A percentile compares a stretch with the other conserved stretches of the same genome.
Conservation (phyloP, 805 yeast species). For the Candida silvicultrix region DNA sequence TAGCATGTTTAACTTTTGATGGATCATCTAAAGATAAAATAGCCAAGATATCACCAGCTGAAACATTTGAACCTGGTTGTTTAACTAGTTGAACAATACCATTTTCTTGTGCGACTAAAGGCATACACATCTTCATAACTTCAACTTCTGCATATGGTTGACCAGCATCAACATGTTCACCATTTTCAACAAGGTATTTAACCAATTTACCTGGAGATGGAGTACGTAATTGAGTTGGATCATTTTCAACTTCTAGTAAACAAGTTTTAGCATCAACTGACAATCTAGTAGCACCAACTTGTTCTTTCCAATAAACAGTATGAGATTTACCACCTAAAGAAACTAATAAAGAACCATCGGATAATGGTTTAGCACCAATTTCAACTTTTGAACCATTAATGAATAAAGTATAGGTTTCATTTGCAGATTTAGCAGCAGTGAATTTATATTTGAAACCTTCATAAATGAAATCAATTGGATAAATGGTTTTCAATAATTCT, state of each 20-base stretch:
- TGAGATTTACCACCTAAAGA: slow-evolving; percentile 91
- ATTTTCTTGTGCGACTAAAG: slow-evolving; percentile 86
- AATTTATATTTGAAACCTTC: slow-evolving; percentile 91
- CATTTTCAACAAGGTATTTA: slow-evolving; percentile 87
- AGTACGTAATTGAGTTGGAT: slow-evolving; percentile 96
- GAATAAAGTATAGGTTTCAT: slow-evolving; percentile 79
- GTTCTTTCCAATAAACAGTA: slow-evolving; percentile 96
- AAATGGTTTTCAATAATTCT: slow-evolving; percentile 75
- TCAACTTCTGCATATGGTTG: slow-evolving; percentile 98
- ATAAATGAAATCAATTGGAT: slow-evolving; percentile 91
- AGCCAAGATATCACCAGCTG: slow-evolving; percentile 96
- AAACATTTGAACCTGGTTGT: slow-evolving; percentile 97
- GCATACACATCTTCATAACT: slow-evolving; percentile 99
- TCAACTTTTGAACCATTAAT: slow-evolving; percentile 89
- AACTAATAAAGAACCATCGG: slow-evolving; percentile 91
- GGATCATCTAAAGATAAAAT: slow-evolving; percentile 94
- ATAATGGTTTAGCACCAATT: slow-evolving; percentile 79
- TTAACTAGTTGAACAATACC: slow-evolving; percentile 90
- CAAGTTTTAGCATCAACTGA: slow-evolving; percentile 96
- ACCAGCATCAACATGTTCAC: slow-evolving; percentile 88
- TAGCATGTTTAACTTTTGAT: slow-evolving; percentile 92
- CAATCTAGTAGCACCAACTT: slow-evolving; percentile 89
- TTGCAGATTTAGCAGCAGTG: slow-evolving; percentile 90
- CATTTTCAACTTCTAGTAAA: slow-evolving; percentile 88
- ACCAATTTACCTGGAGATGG: slow-evolving; percentile 99